Evolutionary conservation across 805 yeast genomes (phyloP), one percentile per base, ranked within the genome.

Genomic region (Candida patagonica): DNA sequence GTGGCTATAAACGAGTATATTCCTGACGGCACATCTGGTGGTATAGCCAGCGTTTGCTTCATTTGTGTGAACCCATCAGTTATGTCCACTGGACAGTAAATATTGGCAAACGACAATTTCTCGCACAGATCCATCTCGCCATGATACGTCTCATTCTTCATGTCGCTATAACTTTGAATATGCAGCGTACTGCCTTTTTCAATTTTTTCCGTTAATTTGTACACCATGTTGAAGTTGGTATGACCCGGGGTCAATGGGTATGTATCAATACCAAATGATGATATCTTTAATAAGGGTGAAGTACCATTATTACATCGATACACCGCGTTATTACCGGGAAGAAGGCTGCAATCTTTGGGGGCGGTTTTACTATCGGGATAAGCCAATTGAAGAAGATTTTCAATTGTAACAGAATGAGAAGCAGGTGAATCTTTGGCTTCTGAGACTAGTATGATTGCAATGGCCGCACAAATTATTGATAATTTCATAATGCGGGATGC

Each of bases 231-330:
- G 37, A 59, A 52, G 4, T 43, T 42, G 30, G 50, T 43, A 24
- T 50, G 41, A 13, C 61, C 63, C 1, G 57, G 56, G 15, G 24
- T 38, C 30, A 58, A 13, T 0, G 63, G 62, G 26, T 50, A 51
- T 16, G 56, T 54, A 10, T 50, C 40, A 10, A 56, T 46, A 3
- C 37, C 23, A 20, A 59, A 41, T 19, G 42, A 41, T 22, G 38
- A 27, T 6, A 59, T 31, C 36, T 54, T 42, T 39, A 59, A 26
- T 5, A 44, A 12, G 1, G 59, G 57, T 5, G 49, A 36, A 22
- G 50, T 52, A 24, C 54, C 55, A 26, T 42, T 29, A 21, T 37
- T 33, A 22, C 49, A 47, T 10, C 30, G 20, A 23, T 43, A 26
- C 9, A 43, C 29, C 15, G 35, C 40, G 7, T 45, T 35, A 4